Evolutionary conservation across 495 filamentous ascomycete species (phyloP), one percentile per base, ranked within the genome.

Genomic region (Aspergillus carlsbadensis): DNA sequence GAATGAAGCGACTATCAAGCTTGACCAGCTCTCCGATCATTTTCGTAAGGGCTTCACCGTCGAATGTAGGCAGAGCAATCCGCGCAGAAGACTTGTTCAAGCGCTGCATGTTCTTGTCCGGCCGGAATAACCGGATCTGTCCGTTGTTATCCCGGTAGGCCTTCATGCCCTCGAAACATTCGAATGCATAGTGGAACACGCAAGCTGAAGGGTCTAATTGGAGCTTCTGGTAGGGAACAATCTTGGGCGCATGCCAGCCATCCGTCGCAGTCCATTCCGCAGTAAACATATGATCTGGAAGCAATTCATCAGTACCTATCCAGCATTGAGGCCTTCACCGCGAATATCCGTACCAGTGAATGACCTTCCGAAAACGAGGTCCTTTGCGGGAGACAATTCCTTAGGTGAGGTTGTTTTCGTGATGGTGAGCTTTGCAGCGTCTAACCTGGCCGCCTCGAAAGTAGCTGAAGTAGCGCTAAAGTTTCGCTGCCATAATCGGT

Each of bases 101-200:
- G 41, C 94, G 88, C 54, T 79, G 83, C 94, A 97, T 97, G 77
- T 98, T 98, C 79, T 86, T 91, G 72, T 94, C 86, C 0, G 94
- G 94, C n/a, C 94, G 85, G 82, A 98, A 98, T 18, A 98, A 74
- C 15, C 91, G 86, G 56, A 93, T 83, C 41, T 85, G 65, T 46
- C 90, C 90, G 13, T 81, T 70, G 45, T 71, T 78, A 73, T 94
- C 89, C 67, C 88, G 90, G 80, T 98, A 98, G 33, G 95, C 95
- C 76, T 98, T 98, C 92, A 98, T 95, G 58, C 94, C 94, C 73
- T 98, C 94, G 75, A 98, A 98, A 70, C 87, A 90, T 70, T 92
- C 89, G 66, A 98, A 98, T 36, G 89, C 94, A 72, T 98, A 98
- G 81, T 98, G 94, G 76, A 98, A 92, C 41, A 97, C 94, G 77